Evolutionary conservation across 1,139 yeast species (phyloP), one percentile per base, ranked within the genome.

Genomic region (Sugiyamaella novakii): DNA sequence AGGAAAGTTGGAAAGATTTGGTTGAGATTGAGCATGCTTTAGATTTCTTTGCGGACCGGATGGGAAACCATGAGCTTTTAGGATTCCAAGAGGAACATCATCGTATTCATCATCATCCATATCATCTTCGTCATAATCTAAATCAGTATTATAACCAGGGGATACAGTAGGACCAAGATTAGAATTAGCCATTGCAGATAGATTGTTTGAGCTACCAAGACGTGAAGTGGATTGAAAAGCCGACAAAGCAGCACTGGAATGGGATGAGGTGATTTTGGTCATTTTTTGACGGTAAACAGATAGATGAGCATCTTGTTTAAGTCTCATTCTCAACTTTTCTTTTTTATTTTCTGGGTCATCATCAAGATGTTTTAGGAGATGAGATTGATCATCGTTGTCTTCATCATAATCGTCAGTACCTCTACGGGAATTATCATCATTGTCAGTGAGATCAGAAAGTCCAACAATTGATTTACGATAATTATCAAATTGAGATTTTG

Each of bases 271-370:
- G 29, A 68, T 59, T 46, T 67, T 67, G 46, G 67, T 69, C 74
- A 71, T 71, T 49, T 68, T 68, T 52, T 71, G 75, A n/a, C 75
- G 64, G 53, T 71, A 71, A 14, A 68, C 67, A 5, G 71, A 66
- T 47, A 71, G 55, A 38, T 71, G 70, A 5, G 71, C 74, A 43
- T 70, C 72, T 51, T 71, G 75, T 52, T 63, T 65, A 50, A 66
- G 61, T 31, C 74, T 62, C 61, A 64, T 59, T 34, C 63, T 56
- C 4, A 62, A 59, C 33, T 60, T 54, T 48, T 60, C 59, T 37
- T 60, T 57, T 43, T 61, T 59, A 39, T 54, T 59, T 28, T 56
- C 60, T 19, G 54, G 59, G 17, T 59, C 65, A 19, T 61, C 66
- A 42, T 53, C 55, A 34, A 60, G 57, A 30, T 55, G 54, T 17